These are phyloP conservation scores for Hamamelis virginiana DNA, from an alignment of 164 flowering plant species.

Conservation along the genomic window DNA sequence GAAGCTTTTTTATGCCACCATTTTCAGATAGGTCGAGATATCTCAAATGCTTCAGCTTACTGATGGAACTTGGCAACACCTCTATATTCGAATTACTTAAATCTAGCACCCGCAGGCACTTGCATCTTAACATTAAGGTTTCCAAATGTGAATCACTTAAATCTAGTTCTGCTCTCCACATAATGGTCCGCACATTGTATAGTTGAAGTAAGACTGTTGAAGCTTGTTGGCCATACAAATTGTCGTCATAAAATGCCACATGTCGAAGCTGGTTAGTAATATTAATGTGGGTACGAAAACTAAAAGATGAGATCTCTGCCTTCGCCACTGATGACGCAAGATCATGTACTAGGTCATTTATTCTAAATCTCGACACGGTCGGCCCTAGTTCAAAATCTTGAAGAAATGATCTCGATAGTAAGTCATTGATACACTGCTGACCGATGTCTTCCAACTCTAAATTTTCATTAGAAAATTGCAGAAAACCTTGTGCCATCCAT, in stretches of 20 bases:
- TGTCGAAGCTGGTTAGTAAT: background rate
- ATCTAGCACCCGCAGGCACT: too few species aligned
- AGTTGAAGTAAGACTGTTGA: background rate
- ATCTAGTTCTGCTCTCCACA: background rate
- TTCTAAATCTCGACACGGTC: background rate
- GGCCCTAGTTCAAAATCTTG: background rate
- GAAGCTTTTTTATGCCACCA: background rate
- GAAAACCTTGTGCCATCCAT: background rate
- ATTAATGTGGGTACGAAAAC: too few species aligned
- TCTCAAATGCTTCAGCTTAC: too few species aligned
- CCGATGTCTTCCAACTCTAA: conserved; percentile 2
- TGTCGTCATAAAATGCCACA: background rate
- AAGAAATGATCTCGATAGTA: background rate
- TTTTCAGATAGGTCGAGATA: too few species aligned
- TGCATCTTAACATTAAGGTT: too few species aligned
- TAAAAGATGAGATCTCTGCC: background rate
- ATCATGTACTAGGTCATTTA: conserved; percentile 3
- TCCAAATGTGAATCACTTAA: background rate
- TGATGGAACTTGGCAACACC: too few species aligned
- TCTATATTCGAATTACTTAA: too few species aligned
- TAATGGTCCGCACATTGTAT: background rate
- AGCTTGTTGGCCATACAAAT: background rate
- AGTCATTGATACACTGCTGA: background rate
- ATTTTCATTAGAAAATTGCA: background rate
- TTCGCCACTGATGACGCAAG: background rate